Evolutionary conservation across 2,329 filamentous ascomycete species (phyloP), one percentile per base, ranked within the genome.

Genomic region (Colletotrichum eremochloae): DNA sequence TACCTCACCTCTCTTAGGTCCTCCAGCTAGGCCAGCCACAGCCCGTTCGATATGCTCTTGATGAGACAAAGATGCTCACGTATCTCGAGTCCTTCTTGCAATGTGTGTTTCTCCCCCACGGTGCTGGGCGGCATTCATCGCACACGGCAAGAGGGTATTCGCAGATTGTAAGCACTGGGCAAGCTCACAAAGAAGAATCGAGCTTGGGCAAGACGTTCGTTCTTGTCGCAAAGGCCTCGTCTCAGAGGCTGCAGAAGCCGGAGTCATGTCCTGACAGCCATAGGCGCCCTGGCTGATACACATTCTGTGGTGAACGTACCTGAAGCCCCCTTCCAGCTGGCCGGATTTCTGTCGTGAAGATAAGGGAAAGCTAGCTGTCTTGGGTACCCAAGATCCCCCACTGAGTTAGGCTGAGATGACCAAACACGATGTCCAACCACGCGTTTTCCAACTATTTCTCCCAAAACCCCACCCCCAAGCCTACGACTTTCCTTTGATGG

Each of bases 181-280:
- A 62, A 14, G 18, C 24, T 56, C 50, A 64, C 33, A 40, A 40
- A 15, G 24, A 57, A 62, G 33, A 55, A 55, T 14, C 15, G 29
- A 8, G n/a, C 29, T 40, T 67, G 14, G n/a, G 38, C 40, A 67
- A 53, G 24, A 6, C 64, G 18, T 33, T n/a, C 5, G n/a, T 48
- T 67, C 31, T 38, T 44, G 55, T 67, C 36, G 63, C 67, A 46
- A 42, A 24, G 53, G 52, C 65, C 65, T 63, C 38, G 50, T 65
- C 57, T 58, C 61, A 58, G 53, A 58, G 24, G 55, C 67, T 53
- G 61, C 46, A 50, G 50, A 61, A 52, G 44, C 42, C 40, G 55
- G 62, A 69, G 67, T 48, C 61, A 70, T 69, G 60, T 70, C n/a
- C 20, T 18, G 11, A 44, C 48, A 33, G 36, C 53, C 60, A 38